phyloP scores from a whole-genome alignment of 352 stramenopile species.

The Globisporangium paddicum region DNA sequence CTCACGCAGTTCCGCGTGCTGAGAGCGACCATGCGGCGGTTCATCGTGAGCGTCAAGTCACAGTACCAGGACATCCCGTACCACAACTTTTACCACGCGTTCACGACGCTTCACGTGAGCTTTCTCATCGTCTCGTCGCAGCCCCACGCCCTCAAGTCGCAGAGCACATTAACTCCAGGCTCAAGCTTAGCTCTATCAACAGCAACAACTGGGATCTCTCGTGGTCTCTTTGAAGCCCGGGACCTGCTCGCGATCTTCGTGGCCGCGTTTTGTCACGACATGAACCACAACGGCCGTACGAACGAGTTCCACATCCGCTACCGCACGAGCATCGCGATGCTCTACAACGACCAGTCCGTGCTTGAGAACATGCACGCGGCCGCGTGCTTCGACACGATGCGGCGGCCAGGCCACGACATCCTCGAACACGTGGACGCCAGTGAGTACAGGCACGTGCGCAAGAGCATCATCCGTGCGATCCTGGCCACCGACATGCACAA shows the following conservation, averaged over 20 bases:
- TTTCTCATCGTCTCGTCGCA: conserved; percentile 70
- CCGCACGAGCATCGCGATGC: conserved; percentile 66
- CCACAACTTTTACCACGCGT: conserved; percentile 85
- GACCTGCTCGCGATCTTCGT: conserved; percentile 79
- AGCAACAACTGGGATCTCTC: neutral
- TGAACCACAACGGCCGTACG: conserved; percentile 85
- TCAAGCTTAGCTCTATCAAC: neutral
- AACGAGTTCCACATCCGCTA: conserved; percentile 88
- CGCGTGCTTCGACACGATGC: conserved; percentile 77
- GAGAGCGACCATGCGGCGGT: conserved; percentile 53
- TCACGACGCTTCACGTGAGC: conserved; percentile 76
- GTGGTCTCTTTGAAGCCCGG: conserved; percentile 34
- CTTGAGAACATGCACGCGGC: conserved; percentile 88
- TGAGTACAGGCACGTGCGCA: conserved; percentile 54
- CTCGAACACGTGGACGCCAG: conserved; percentile 31
- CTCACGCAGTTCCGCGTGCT: conserved; percentile 53
- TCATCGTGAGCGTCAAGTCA: conserved; percentile 57
- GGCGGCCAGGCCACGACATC: conserved; percentile 61
- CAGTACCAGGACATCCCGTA: conserved; percentile 83
- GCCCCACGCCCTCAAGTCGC: neutral
- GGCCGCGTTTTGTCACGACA: conserved; percentile 80
- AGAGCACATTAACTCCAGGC: neutral
- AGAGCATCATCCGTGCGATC: conserved; percentile 73
- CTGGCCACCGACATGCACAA: conserved; percentile 82
- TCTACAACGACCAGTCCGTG: conserved; percentile 87